Evolutionary conservation across 306 rosid species (phyloP).

Genomic region (Inga oerstediana): DNA sequence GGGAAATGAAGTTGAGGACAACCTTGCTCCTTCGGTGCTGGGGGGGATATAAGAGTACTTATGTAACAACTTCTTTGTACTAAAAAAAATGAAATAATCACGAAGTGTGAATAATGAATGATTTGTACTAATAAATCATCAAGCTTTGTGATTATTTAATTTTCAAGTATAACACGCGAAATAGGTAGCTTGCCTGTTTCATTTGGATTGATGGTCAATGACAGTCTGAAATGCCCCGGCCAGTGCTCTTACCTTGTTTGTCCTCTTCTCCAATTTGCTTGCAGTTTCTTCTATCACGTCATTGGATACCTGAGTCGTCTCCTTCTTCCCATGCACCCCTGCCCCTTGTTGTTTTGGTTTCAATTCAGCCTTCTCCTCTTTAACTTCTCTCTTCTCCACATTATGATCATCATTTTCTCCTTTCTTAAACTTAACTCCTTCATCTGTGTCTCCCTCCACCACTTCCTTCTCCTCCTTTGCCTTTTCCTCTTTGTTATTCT

Average conservation of each 20-base stretch:
- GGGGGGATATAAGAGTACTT: not conserved
- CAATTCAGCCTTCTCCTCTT: constrained; percentile 31
- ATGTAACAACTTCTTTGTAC: not conserved
- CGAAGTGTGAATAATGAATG: not conserved
- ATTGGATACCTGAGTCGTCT: constrained; percentile 55
- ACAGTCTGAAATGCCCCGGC: constrained; percentile 95
- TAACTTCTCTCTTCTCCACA: constrained; percentile 27
- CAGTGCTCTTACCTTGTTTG: constrained; percentile 79
- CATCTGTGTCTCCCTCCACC: constrained; percentile 28
- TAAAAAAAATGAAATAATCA: not conserved
- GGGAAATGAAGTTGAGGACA: not conserved
- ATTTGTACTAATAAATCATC: not conserved
- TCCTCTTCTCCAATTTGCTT: constrained; percentile 58
- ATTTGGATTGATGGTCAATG: constrained; percentile 81
- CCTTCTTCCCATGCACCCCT: constrained; percentile 48
- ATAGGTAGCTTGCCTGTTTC: constrained; percentile 3
- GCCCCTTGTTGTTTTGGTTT: constrained; percentile 26
- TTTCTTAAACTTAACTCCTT: constrained; percentile 23
- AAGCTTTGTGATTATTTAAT: not conserved
- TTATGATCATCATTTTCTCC: constrained; percentile 31
- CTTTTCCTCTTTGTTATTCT: constrained; percentile 8
- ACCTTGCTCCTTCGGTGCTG: not conserved
- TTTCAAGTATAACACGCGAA: not conserved
- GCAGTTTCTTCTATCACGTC: constrained; percentile 72
- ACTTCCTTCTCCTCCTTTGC: constrained; percentile 28